Conservation (phyloP, 768 basidiomycete species). For the Rubroboletus satanas region DNA sequence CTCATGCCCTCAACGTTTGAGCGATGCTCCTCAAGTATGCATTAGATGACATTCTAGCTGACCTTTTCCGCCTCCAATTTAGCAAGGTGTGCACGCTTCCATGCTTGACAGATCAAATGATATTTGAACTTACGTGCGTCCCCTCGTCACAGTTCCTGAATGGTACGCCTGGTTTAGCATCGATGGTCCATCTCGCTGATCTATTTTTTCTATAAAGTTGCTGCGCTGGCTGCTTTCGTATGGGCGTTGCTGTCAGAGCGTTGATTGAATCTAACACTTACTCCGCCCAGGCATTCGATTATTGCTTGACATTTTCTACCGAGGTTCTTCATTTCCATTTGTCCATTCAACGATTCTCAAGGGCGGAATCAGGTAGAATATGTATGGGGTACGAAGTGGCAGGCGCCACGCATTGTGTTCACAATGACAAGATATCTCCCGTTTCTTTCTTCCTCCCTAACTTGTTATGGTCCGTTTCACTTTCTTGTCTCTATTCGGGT, state of each 20-base stretch:
- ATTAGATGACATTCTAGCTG: background rate
- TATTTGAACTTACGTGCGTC: background rate
- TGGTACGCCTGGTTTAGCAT: background rate
- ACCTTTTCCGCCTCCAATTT: slow-evolving; percentile 12
- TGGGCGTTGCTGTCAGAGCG: background rate
- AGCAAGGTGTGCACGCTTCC: slow-evolving; percentile 11
- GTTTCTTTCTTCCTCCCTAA: slow-evolving; percentile 12
- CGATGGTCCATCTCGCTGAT: background rate
- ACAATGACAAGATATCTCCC: slow-evolving; percentile 27
- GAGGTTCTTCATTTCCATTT: slow-evolving; percentile 14
- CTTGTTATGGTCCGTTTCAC: slow-evolving; percentile 16
- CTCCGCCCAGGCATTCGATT: slow-evolving; percentile 15
- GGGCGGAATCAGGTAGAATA: slow-evolving; percentile 13
- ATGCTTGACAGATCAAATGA: background rate
- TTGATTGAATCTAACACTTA: background rate
- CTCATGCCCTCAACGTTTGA: background rate
- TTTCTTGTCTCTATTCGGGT: background rate
- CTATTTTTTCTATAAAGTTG: slow-evolving; percentile 9
- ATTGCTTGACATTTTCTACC: slow-evolving; percentile 21
- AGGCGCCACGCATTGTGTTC: slow-evolving; percentile 19
- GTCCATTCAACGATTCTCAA: background rate
- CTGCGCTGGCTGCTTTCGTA: slow-evolving; percentile 18
- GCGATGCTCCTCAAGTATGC: slow-evolving; percentile 5
- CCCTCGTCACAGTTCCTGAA: slow-evolving; percentile 13
- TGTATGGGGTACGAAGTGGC: slow-evolving; percentile 25